A percentile compares a stretch with the other conserved stretches of the same genome.
Evolutionary conservation across 495 filamentous ascomycete genomes (phyloP).

Genomic region (Daldinia loculata): DNA sequence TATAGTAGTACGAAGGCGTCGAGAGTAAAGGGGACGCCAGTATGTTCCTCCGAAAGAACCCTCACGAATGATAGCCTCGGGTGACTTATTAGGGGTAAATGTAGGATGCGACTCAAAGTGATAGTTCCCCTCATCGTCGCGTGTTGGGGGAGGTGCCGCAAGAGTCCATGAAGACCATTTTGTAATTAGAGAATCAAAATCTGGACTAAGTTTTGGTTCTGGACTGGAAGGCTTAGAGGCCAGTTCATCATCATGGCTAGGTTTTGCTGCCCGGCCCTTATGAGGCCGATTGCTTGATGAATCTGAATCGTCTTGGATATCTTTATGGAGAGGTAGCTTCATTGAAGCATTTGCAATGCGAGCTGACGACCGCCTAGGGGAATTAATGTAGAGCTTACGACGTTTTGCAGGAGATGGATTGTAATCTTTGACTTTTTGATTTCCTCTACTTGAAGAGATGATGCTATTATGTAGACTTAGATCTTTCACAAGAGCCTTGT

Average conservation of each 20-base stretch:
- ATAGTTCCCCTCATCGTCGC: conserved; percentile 50
- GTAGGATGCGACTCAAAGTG: conserved; percentile 52
- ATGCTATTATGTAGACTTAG: conserved; percentile 35
- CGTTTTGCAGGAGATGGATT: conserved; percentile 28
- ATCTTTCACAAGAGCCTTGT: conserved; percentile 61
- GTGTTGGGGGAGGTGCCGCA: conserved; percentile 46
- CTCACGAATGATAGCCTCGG: conserved; percentile 57
- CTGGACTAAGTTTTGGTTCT: conserved; percentile 21
- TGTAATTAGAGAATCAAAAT: conserved; percentile 46
- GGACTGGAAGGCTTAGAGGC: not conserved
- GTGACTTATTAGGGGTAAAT: conserved; percentile 60
- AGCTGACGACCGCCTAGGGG: conserved; percentile 40
- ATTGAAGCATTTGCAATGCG: conserved; percentile 31
- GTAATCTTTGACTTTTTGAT: not conserved
- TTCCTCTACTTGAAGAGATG: not conserved
- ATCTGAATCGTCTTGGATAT: conserved; percentile 2
- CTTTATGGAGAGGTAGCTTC: not conserved
- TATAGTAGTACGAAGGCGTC: conserved; percentile 49
- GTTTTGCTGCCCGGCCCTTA: conserved; percentile 1
- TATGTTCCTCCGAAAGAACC: conserved; percentile 59
- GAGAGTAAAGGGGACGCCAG: conserved; percentile 55
- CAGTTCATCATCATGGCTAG: not conserved
- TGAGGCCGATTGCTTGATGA: conserved; percentile 1
- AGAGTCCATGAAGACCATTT: conserved; percentile 55
- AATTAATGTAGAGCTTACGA: conserved; percentile 19